These are phyloP conservation scores for Cladophialophora chaetospira DNA, from an alignment of 2,329 filamentous ascomycete species.

Conservation along the genomic window DNA sequence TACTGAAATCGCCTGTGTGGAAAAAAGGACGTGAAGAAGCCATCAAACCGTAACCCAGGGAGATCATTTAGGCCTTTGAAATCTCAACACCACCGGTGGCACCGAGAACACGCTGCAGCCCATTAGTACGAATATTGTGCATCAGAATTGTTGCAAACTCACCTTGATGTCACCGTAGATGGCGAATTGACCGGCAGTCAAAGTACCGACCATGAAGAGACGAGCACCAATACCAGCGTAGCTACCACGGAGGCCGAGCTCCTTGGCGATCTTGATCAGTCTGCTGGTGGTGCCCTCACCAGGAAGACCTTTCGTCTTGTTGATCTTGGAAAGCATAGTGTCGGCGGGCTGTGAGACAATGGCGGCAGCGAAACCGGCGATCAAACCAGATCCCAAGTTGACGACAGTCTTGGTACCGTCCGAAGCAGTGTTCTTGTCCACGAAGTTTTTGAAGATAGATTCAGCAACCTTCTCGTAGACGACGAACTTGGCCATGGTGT, in stretches of 20 bases:
- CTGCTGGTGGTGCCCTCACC: constrained; percentile 80
- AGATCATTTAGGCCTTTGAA: constrained; percentile 11
- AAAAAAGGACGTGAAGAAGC: constrained; percentile 12
- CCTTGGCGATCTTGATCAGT: constrained; percentile 83
- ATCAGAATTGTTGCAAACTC: not conserved
- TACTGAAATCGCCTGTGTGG: constrained; percentile 11
- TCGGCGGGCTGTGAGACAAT: constrained; percentile 87
- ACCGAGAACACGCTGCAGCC: constrained; percentile 14
- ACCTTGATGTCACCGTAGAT: constrained; percentile 71
- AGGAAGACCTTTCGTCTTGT: constrained; percentile 86
- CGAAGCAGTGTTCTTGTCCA: constrained; percentile 72
- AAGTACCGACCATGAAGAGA: constrained; percentile 73
- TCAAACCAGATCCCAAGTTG: constrained; percentile 83
- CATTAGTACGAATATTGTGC: not conserved
- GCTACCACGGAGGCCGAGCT: constrained; percentile 77
- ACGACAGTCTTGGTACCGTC: constrained; percentile 71
- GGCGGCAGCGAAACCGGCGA: constrained; percentile 84
- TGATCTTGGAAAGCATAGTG: constrained; percentile 94
- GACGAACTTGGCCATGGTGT: constrained; percentile 95
- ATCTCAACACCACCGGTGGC: constrained; percentile 24
- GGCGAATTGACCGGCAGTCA: constrained; percentile 81
- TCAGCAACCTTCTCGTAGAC: constrained; percentile 88
- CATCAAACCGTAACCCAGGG: constrained; percentile 8
- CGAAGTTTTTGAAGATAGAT: constrained; percentile 64
- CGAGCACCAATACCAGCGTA: constrained; percentile 81